Evolutionary conservation across 306 rosid species (phyloP), one percentile per base, ranked within the genome.

Genomic region (Vachellia pachyceras): DNA sequence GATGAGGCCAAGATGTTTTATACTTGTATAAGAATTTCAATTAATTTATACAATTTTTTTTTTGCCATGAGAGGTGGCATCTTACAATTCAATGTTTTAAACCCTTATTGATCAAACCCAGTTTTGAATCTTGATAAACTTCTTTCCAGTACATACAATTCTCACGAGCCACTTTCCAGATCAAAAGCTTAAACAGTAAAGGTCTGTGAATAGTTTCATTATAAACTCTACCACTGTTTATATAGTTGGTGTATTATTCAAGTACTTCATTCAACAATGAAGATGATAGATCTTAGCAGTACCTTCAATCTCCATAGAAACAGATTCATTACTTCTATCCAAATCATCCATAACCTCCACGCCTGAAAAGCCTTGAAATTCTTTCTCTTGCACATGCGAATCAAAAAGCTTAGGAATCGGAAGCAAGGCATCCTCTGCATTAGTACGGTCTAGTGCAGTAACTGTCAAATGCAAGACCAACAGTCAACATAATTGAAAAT

Each of bases 341-440:
- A 82, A 74, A 71, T 81, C 83, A 64, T 75, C 77, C 74, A 49
- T 78, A 37, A 39, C 81, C 65, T 85, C 90, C 78, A 69, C 65
- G 76, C 70, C 85, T 63, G 84, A 61, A 81, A 77, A 54, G 41
- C 78, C 81, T 83, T 86, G 84, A 67, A 78, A 77, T 72, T 66
- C 73, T 75, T 82, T 80, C 79, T 81, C 88, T 69, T 80, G 82
- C 71, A 66, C 89, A 0, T 77, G 84, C 29, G 92, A 89, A 87
- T 90, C 78, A 74, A 87, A 90, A 79, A 91, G 79, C 88, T 87
- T 93, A 35, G 97, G 96, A 82, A 91, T 87, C 9, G 98, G 97
- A 81, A 85, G 92, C 80, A 90, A 82, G 36, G 99, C 99, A 78
- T 93, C 99, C 87, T 91, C 96, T 14, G 94, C 96, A 89, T 93